These are phyloP conservation scores for Trichoderma sp. DNA, from an alignment of 2,329 filamentous ascomycete species.

Conservation along the genomic window DNA sequence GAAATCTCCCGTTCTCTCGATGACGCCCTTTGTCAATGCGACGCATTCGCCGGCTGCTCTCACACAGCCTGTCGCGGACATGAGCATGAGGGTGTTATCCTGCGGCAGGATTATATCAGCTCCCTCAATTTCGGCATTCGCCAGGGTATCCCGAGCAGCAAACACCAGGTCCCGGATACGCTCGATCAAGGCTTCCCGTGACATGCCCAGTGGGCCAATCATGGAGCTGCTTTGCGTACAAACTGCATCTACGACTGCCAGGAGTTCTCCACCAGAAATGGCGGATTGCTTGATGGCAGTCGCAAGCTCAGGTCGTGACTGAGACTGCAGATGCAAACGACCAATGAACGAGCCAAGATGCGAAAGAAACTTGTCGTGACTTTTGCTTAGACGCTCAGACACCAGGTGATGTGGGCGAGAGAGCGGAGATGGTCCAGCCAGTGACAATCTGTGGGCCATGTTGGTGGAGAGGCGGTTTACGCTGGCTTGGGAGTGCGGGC, in stretches of 20 bases:
- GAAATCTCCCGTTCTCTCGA: constrained; percentile 89
- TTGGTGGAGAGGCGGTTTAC: constrained; percentile 54
- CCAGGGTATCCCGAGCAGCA: constrained; percentile 78
- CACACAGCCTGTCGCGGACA: constrained; percentile 83
- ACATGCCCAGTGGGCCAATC: constrained; percentile 66
- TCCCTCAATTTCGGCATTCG: constrained; percentile 65
- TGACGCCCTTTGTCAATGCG: constrained; percentile 78
- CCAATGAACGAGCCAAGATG: constrained; percentile 93
- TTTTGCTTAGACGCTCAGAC: constrained; percentile 76
- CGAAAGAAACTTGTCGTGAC: constrained; percentile 86
- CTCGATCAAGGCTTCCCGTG: constrained; percentile 76
- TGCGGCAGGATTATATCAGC: constrained; percentile 80
- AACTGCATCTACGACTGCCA: constrained; percentile 79
- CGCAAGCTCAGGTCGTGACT: constrained; percentile 81
- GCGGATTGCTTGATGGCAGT: constrained; percentile 82
- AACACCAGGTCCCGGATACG: constrained; percentile 78
- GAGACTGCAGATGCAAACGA: constrained; percentile 84
- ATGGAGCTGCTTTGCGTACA: constrained; percentile 74
- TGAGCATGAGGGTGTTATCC: constrained; percentile 73
- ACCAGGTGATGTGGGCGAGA: constrained; percentile 72
- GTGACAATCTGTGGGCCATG: constrained; percentile 73
- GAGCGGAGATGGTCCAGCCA: constrained; percentile 66
- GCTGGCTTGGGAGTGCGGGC: constrained; percentile 43
- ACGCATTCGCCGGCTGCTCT: constrained; percentile 90
- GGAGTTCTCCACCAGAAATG: constrained; percentile 74